Evolutionary conservation across 768 basidiomycete genomes (phyloP), one percentile per base, ranked within the genome.

Genomic region (Phanerochaete sordida): DNA sequence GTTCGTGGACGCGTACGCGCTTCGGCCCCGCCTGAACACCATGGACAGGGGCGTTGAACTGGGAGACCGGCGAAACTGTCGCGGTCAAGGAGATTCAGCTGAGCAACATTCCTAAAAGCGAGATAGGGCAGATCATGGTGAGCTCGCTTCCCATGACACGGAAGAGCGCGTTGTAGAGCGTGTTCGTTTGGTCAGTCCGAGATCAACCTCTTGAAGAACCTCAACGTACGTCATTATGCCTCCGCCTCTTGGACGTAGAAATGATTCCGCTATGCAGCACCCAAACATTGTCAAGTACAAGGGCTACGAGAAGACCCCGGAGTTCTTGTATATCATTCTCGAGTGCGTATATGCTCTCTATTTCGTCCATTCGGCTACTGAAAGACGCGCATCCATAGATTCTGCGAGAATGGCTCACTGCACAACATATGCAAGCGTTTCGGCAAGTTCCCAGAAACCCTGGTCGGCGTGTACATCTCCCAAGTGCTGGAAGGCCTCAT

Each of bases 221-320:
- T 99, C 61, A 91, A 96, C 66, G 95, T 95, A 74, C 69, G 82
- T 71, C 39, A 16, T 57, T 28, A 33, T 28, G 24, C 30, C 35
- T 7, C 30, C 13, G 30, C 33, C 28, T 33, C 28, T 55, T 16
- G 37, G 12, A 27, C 26, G 24, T 43, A 44, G 15, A 1, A 39
- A 55, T 35, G 39, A 15, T 46, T 62, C 19, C 21, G 48, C 55
- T 35, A 35, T 49, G 37, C 73, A 96, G 95, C 94, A 98, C 71
- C 80, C 88, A 44, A 98, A 98, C 72, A 98, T 99, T 70, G 97
- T 98, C 70, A 96, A 99, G 75, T 99, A 99, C 78, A 95, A 96
- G 69, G 97, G 97, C 13, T 98, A 96, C 68, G 93, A 94, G 71
- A 94, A 95, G 76, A 95, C 94, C 54, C 85, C 87, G 57, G 93